These are phyloP conservation scores for Biscogniauxia mediterranea DNA, from an alignment of 2,329 filamentous ascomycete genomes.

Conservation along the genomic window DNA sequence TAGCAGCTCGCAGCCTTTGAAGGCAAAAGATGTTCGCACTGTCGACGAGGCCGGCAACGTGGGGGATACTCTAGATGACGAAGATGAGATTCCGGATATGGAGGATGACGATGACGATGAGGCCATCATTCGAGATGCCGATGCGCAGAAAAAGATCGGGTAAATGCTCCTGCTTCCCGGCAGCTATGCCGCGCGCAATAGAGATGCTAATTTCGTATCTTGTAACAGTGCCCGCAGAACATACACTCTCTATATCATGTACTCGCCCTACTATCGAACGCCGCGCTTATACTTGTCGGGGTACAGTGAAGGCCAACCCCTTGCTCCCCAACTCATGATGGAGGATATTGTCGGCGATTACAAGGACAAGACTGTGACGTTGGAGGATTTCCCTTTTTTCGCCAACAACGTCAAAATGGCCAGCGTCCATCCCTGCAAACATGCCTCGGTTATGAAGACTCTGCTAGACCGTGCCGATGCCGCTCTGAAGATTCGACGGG, in stretches of 20 bases:
- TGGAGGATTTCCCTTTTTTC: conserved; percentile 96
- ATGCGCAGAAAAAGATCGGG: conserved; percentile 47
- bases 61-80: conserved; percentile 69
- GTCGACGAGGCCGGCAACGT: conserved; percentile 88
- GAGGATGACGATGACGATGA: conserved; percentile 96
- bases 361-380: conserved; percentile 97
- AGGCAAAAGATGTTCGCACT: conserved; percentile 78
- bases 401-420: conserved; percentile 92
- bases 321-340: conserved; percentile 86
- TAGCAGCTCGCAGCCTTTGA: conserved; percentile 70
- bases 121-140: conserved; percentile 83
- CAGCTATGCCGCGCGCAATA: neutral
- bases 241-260: conserved; percentile 99
- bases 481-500: conserved; percentile 81
- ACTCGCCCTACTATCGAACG: conserved; percentile 94
- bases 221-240: conserved; percentile 72
- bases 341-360: conserved; percentile 95
- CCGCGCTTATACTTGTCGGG: conserved; percentile 93
- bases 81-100: conserved; percentile 94
- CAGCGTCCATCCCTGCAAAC: conserved; percentile 94
- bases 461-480: conserved; percentile 93
- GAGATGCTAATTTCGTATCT: conserved; percentile 17
- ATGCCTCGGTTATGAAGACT: conserved; percentile 97
- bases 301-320: conserved; percentile 78
- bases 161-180: conserved; percentile 27